Conservation (phyloP, 176 grass and related monocot species). For the Oryza glumipatula region DNA sequence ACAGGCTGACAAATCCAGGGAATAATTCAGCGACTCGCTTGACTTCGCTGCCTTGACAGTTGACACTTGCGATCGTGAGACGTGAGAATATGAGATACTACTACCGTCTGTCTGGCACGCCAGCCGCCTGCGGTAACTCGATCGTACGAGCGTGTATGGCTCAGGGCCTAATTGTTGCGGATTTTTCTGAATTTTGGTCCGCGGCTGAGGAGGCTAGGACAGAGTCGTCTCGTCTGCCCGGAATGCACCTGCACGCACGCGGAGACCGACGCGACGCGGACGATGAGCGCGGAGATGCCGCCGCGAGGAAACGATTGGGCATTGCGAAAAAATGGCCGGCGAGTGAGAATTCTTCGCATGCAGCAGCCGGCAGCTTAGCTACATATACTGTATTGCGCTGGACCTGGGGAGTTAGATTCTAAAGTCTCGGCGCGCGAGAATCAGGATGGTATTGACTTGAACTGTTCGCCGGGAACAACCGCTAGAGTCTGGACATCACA, state of each 20-base stretch:
- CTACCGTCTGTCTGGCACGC: neutral
- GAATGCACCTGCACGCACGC: neutral
- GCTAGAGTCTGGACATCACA: no score
- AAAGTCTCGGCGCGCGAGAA: neutral
- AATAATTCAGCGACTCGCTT: neutral
- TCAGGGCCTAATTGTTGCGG: neutral
- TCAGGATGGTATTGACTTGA: neutral
- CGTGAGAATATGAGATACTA: neutral
- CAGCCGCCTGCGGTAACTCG: neutral
- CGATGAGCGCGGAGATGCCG: neutral
- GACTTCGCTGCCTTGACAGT: constrained; percentile 12
- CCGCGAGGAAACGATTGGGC: neutral
- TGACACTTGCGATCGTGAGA: neutral
- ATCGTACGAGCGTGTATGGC: neutral
- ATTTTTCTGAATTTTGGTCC: constrained; percentile 5
- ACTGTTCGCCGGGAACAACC: neutral
- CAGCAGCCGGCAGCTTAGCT: no score
- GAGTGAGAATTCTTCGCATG: neutral
- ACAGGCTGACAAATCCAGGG: neutral
- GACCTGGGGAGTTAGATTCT: neutral
- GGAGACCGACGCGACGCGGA: no score
- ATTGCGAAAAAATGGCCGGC: neutral
- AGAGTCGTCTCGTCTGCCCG: neutral
- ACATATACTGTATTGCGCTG: no score
- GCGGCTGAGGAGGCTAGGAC: neutral